A percentile compares a stretch with the other conserved stretches of the same genome.
Conservation (phyloP, 495 filamentous ascomycete genomes). For the Hyaloscypha finlandica region DNA sequence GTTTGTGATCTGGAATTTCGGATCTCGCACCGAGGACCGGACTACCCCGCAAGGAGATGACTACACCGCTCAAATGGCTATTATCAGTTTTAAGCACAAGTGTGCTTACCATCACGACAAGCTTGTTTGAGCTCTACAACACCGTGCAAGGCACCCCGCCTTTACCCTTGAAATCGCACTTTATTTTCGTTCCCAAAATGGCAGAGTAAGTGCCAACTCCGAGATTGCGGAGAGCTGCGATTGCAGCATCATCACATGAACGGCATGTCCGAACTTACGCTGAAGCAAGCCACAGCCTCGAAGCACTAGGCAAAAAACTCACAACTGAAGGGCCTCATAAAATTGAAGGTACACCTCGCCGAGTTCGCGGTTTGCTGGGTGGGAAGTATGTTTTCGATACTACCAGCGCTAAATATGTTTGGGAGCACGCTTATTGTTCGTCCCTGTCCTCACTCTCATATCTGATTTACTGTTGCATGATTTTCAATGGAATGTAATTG, state of each 20-base stretch:
- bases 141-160: too few relatives aligned
- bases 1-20: too few relatives aligned
- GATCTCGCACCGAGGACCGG: too few relatives aligned
- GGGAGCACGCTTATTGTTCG: conserved; percentile 7
- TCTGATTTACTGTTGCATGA: not conserved
- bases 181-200: too few relatives aligned
- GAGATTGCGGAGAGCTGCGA: not conserved
- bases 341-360: not conserved
- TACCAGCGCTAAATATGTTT: not conserved
- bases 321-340: conserved; percentile 10
- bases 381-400: conserved; percentile 9
- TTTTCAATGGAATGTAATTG: not conserved
- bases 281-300: not conserved
- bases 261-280: not conserved
- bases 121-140: too few relatives aligned
- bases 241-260: not conserved
- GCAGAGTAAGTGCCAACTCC: not conserved
- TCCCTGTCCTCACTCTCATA: not conserved
- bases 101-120: too few relatives aligned
- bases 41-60: too few relatives aligned
- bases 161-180: too few relatives aligned
- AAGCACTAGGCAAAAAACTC: conserved; percentile 1
- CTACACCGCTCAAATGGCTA: too few relatives aligned
- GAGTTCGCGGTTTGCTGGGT: conserved; percentile 7
- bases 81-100: too few relatives aligned